These are phyloP conservation scores for Russula sp. DNA, from an alignment of 768 basidiomycete species.

Conservation along the genomic window DNA sequence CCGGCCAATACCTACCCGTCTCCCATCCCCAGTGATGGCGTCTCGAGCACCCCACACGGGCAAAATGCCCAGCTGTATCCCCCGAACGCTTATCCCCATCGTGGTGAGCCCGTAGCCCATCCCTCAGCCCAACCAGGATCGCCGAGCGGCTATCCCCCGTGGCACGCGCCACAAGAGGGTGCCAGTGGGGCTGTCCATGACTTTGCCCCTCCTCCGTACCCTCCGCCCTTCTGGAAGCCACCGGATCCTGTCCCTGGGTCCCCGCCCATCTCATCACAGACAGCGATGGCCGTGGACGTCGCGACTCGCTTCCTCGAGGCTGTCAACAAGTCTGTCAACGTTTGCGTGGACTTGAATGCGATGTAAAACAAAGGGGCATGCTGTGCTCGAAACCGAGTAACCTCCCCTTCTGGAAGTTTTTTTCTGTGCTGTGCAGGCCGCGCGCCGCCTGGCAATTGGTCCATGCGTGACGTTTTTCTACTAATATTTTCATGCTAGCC, in stretches of 20 bases:
- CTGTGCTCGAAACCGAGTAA: neutral
- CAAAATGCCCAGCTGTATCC: neutral
- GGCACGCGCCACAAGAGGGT: neutral
- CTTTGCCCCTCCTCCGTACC: neutral
- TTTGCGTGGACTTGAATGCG: conserved; percentile 5
- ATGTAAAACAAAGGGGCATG: neutral
- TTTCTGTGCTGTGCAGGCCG: neutral
- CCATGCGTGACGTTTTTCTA: neutral
- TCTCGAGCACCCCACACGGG: neutral
- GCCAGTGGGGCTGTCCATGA: neutral
- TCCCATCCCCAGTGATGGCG: neutral
- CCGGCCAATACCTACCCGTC: neutral
- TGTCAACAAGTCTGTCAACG: conserved; percentile 2
- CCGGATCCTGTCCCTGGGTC: neutral
- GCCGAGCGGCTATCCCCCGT: neutral
- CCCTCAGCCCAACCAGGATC: neutral
- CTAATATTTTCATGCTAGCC: neutral
- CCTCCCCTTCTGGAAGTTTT: neutral
- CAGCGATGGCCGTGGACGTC: neutral
- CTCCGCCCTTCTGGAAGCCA: neutral
- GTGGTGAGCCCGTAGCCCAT: neutral
- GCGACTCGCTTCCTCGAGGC: conserved; percentile 12
- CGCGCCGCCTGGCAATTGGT: neutral
- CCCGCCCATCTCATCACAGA: neutral
- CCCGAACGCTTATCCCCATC: neutral